These are phyloP conservation scores for Thielaviopsis euricoi DNA, from an alignment of 2,329 filamentous ascomycete species.

Conservation along the genomic window DNA sequence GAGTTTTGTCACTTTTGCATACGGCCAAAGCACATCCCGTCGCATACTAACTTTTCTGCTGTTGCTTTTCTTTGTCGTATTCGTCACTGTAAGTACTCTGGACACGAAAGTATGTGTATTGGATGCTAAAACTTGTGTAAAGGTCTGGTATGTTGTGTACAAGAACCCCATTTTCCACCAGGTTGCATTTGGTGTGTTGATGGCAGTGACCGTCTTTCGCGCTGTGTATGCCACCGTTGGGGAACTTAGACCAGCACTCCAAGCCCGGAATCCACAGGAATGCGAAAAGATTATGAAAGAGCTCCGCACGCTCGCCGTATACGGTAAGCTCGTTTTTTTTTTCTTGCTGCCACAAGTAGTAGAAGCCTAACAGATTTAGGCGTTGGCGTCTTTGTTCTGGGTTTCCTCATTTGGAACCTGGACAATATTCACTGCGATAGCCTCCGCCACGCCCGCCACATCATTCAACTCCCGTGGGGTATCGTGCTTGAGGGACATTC, in stretches of 20 bases:
- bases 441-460: conserved; percentile 47
- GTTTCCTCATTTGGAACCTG: conserved; percentile 62
- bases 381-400: conserved; percentile 53
- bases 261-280: conserved; percentile 30
- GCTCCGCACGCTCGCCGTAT: conserved; percentile 62
- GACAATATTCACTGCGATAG: conserved; percentile 61
- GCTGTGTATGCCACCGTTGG: conserved; percentile 59
- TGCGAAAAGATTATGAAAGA: conserved; percentile 31
- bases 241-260: conserved; percentile 28
- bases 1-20: conserved; percentile 54
- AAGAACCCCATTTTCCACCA: conserved; percentile 76
- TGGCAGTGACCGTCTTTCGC: conserved; percentile 50
- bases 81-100: conserved; percentile 43
- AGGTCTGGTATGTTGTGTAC: conserved; percentile 54
- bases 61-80: conserved; percentile 39
- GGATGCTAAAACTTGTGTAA: background rate
- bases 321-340: conserved; percentile 21
- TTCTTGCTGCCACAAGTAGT: background rate
- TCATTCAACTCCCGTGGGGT: conserved; percentile 64
- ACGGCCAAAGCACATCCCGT: conserved; percentile 36
- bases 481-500: conserved; percentile 45
- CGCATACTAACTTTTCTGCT: conserved; percentile 38
- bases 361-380: conserved; percentile 25
- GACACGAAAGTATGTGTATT: background rate
- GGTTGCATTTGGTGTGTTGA: conserved; percentile 58